Base-by-base conservation (phyloP, 192 early-diverging fungal genomes). In the Mortierella claussenii region DNA sequence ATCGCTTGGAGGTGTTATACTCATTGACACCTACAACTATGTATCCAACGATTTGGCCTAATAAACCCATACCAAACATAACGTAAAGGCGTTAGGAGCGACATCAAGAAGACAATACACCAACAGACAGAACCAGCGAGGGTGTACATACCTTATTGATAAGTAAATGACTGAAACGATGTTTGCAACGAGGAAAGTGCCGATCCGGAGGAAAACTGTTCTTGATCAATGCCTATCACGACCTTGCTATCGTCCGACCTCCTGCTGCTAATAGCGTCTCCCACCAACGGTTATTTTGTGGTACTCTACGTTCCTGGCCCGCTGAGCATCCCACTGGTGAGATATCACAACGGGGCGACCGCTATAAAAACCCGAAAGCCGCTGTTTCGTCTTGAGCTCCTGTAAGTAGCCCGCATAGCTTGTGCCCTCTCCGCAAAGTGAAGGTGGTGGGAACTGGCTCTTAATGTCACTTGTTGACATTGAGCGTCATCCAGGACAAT, bases 91-190 rank as follows among this genome's bases (percentile, higher is more conserved):
- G 13, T 40, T 40, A 40, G 7, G 37, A 40, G 13, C 37, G 13
- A 40, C 37, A 7, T 10, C 13, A 40, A 40, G 8, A 40, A 40
- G 13, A 13, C 8, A 40, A 10, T 40, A n/a, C n/a, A n/a, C n/a
- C n/a, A n/a, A n/a, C n/a, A n/a, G n/a, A n/a, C n/a, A n/a, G n/a
- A n/a, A n/a, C n/a, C n/a, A n/a, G n/a, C n/a, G n/a, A n/a, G n/a
- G n/a, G n/a, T n/a, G n/a, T n/a, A n/a, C n/a, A n/a, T n/a, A 63
- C 61, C 34, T n/a, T 44, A 11, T 53, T 46, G 2, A 40, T 13
- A 40, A 40, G 13, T n/a, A 40, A 10, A 40, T 40, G 37, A 40
- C 37, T 40, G 7, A 13, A 40, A 40, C 8, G 8, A 10, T 40
- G 7, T 13, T 7, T 40, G 37, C 7, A 40, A 13, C 7, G 37